Evolutionary conservation across 2,329 filamentous ascomycete genomes (phyloP), one percentile per base, ranked within the genome.

Genomic region (Fusarium hainanense): DNA sequence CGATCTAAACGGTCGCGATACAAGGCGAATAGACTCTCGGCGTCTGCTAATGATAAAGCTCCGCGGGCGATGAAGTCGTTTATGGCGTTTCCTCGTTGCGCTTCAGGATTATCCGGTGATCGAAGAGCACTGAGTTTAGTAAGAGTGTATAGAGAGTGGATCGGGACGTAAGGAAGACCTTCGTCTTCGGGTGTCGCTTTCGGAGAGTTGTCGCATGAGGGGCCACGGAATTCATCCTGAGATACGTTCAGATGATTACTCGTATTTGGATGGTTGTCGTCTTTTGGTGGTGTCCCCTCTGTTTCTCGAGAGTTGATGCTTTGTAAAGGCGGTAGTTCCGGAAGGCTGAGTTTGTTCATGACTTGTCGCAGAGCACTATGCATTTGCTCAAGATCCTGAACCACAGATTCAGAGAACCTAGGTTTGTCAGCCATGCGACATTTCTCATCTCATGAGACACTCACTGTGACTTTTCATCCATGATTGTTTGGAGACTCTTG

Each of bases 1-100:
- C 84, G 81, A 58, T 87, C 86, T 59, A 87, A 82, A 1, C 81
- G 82, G 48, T 84, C 80, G 47, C 82, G 82, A 67, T 86, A 88
- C 13, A 86, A 79, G 5, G 79, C 75, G 68, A 87, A 87, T 0
- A 88, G 75, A 46, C 85, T 81, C 48, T 87, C 82, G 0, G 85
- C 85, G 60, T 87, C 85, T 4, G 80, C 78, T 6, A 84, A 54
- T 1, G 82, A 79, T 3, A 88, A 74, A 9, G 80, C 66, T 0
- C 85, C 85, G 0, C 75, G 74, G 2, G 79, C 73, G 20, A 82
- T 79, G 6, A 82, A 78, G 60, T 82, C 80, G 37, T 77, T 71
- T 18, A 76, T 73, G 4, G 66, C 68, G 6, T 66, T 69, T 13
- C 67, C 62, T 11, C 58, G 51, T n/a, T 75, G 72, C 1, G 69